Percentiles rank a stretch among this genome's conserved stretches.
phyloP scores from a whole-genome alignment of 345 rosid genomes.

The Eutrema heterophyllum region DNA sequence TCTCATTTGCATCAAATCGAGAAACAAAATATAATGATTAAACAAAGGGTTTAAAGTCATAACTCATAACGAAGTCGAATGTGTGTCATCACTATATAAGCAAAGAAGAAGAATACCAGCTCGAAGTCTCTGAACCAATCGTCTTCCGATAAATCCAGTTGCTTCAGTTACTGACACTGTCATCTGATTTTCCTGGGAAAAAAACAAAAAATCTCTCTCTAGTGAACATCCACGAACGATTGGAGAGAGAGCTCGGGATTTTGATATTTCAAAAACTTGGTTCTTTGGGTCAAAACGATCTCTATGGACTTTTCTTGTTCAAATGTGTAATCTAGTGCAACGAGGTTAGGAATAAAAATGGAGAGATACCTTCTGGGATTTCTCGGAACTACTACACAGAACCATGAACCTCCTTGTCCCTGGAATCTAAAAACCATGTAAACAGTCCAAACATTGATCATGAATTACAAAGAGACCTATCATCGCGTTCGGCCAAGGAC shows the following conservation, averaged over 20 bases:
- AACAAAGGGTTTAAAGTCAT: no score
- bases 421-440: constrained; percentile 28
- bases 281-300: no score
- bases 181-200: constrained; percentile 51
- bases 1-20: no score
- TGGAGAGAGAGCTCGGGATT: not conserved
- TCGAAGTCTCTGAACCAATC: constrained; percentile 75
- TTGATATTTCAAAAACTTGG: no score
- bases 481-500: not conserved
- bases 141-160: constrained; percentile 82
- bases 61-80: not conserved
- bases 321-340: not conserved
- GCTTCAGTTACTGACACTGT: constrained; percentile 82
- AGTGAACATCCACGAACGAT: not conserved
- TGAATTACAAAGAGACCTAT: not conserved
- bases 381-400: constrained; percentile 44
- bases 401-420: constrained; percentile 38
- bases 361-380: constrained; percentile 44
- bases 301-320: not conserved
- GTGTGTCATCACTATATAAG: not conserved
- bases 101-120: constrained; percentile 47
- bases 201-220: no score
- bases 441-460: not conserved
- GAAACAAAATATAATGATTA: no score
- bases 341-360: not conserved